Conservation (phyloP, 306 rosid species). For the Castanea sativa region DNA sequence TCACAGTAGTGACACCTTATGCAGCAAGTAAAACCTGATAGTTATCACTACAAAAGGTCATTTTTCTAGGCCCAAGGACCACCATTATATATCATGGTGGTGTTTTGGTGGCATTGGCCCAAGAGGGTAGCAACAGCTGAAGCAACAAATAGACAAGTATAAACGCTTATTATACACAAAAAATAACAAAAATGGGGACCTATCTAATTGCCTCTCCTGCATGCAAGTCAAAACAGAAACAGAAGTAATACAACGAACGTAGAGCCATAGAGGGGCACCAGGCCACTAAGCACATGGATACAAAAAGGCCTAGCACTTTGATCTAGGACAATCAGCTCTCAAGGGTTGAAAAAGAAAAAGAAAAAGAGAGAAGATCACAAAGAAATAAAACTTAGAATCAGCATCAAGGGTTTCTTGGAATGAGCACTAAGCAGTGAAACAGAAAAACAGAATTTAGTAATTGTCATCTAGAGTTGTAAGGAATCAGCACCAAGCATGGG, state of each 20-base stretch:
- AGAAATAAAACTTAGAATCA: too few species aligned
- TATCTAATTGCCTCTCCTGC: not conserved
- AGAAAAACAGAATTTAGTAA: too few species aligned
- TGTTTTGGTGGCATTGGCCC: not conserved
- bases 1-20: not conserved
- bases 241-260: not conserved
- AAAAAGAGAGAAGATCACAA: too few species aligned
- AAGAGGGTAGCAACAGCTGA: not conserved
- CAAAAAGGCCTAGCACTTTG: not conserved
- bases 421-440: too few species aligned
- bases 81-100: not conserved
- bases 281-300: not conserved
- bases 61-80: not conserved
- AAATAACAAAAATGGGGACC: not conserved
- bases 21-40: not conserved
- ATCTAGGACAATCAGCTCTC: too few species aligned
- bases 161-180: too few species aligned
- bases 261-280: not conserved
- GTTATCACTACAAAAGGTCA: not conserved
- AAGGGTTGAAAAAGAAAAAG: too few species aligned
- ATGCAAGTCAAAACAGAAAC: not conserved
- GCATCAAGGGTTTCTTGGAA: too few species aligned
- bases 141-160: not conserved
- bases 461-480: too few species aligned
- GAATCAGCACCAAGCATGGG: too few species aligned